A percentile compares a stretch with the other conserved stretches of the same genome.
These are phyloP conservation scores for Aspergillus sclerotialis DNA, from an alignment of 2,329 filamentous ascomycete genomes.

Conservation along the genomic window DNA sequence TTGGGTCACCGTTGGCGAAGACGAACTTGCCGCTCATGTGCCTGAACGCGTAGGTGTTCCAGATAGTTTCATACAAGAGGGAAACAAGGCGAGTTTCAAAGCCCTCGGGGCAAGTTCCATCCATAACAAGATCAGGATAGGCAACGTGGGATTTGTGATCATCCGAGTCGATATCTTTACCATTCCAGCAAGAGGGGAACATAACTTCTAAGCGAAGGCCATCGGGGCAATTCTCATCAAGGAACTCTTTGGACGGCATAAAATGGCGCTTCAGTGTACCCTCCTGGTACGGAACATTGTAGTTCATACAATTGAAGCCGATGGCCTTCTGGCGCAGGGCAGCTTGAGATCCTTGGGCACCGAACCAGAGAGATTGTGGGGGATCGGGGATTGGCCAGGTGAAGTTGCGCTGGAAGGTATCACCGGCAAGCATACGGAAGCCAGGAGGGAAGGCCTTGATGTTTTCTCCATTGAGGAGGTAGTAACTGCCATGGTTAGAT, in stretches of 20 bases:
- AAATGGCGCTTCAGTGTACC: conserved; percentile 73
- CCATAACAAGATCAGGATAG: conserved; percentile 70
- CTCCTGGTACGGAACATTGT: conserved; percentile 53
- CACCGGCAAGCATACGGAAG: conserved; percentile 78
- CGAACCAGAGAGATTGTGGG: conserved; percentile 64
- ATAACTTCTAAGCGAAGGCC: conserved; percentile 77
- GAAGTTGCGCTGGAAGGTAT: conserved; percentile 62
- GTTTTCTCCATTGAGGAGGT: conserved; percentile 63
- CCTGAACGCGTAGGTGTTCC: conserved; percentile 61
- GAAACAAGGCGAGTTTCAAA: conserved; percentile 64
- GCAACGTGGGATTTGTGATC: conserved; percentile 63
- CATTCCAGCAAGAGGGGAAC: conserved; percentile 89
- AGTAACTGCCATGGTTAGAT: conserved; percentile 73
- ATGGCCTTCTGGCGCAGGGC: conserved; percentile 72
- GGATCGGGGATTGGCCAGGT: conserved; percentile 60
- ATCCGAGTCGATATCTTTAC: conserved; percentile 49
- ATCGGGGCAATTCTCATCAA: conserved; percentile 75
- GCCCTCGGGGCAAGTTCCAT: conserved; percentile 64
- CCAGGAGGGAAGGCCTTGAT: conserved; percentile 66
- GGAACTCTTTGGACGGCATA: conserved; percentile 69
- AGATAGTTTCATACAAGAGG: conserved; percentile 83
- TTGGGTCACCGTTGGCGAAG: conserved; percentile 69
- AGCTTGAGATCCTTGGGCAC: conserved; percentile 59
- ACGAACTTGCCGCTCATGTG: conserved; percentile 63
- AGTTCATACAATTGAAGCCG: conserved; percentile 95